Conservation (phyloP, 225 moss, liverwort and hornwort species). For the Pseudoscleropodium purum region DNA sequence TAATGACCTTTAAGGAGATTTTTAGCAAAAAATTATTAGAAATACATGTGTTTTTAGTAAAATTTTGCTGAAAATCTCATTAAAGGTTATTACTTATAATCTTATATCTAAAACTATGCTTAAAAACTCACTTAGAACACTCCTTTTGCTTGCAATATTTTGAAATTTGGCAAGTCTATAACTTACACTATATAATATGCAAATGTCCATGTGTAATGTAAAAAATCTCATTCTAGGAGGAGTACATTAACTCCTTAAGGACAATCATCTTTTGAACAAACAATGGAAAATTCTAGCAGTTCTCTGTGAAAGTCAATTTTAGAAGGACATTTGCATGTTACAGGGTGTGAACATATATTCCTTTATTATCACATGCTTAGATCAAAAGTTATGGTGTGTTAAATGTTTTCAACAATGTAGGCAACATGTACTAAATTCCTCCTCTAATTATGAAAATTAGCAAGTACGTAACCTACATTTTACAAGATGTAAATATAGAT, state of each 20-base stretch:
- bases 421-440: rapidly evolving
- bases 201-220: background rate
- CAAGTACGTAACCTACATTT: background rate
- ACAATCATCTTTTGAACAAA: rapidly evolving
- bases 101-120: too few relatives aligned
- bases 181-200: background rate
- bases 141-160: too few relatives aligned
- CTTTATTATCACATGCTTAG: rapidly evolving
- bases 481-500: background rate
- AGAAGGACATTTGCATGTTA: background rate
- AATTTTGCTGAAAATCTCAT: too few relatives aligned
- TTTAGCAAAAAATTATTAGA: too few relatives aligned
- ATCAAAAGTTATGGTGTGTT: background rate
- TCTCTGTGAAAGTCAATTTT: background rate
- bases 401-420: rapidly evolving
- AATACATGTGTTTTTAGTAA: too few relatives aligned
- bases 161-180: too few relatives aligned
- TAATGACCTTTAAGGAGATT: too few relatives aligned
- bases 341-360: rapidly evolving
- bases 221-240: rapidly evolving
- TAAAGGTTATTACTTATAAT: too few relatives aligned
- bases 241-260: rapidly evolving
- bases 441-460: background rate
- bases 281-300: rapidly evolving
- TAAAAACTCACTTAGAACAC: too few relatives aligned